These are phyloP conservation scores for Massospora cicadina DNA, from an alignment of 371 early-diverging fungal species.

Conservation along the genomic window DNA sequence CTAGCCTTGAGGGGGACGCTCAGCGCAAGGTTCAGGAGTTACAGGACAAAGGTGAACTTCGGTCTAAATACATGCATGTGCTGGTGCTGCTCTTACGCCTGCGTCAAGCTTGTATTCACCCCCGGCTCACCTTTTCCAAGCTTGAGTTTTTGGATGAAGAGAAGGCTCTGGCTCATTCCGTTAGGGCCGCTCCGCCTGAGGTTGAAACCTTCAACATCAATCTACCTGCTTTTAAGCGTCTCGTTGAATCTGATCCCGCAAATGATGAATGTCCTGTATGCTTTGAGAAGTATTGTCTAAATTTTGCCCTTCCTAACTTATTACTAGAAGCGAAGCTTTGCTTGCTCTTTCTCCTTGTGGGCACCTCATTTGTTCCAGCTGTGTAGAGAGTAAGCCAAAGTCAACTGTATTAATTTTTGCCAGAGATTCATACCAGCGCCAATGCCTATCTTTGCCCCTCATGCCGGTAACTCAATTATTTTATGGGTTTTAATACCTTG, in stretches of 20 bases:
- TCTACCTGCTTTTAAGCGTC: neutral
- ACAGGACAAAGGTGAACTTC: neutral
- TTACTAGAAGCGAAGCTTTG: neutral
- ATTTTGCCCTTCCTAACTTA: neutral
- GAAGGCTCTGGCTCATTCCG: neutral
- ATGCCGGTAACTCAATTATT: neutral
- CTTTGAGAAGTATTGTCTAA: neutral
- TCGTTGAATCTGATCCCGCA: neutral
- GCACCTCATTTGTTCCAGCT: neutral
- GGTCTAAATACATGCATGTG: neutral
- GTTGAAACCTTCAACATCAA: neutral
- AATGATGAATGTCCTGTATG: neutral
- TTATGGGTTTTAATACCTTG: neutral
- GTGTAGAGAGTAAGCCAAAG: neutral
- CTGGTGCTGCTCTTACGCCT: conserved; percentile 1
- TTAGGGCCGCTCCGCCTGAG: neutral
- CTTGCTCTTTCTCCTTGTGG: neutral
- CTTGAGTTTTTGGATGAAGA: neutral
- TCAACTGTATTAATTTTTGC: too few relatives aligned
- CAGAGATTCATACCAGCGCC: neutral
- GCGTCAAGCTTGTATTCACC: conserved; percentile 5
- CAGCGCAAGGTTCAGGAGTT: neutral
- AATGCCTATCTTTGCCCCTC: neutral
- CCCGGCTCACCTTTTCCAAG: neutral
- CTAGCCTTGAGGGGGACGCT: neutral